Evolutionary conservation across 2,329 filamentous ascomycete genomes (phyloP), one percentile per base, ranked within the genome.

Genomic region (Raffaelea albimanens): DNA sequence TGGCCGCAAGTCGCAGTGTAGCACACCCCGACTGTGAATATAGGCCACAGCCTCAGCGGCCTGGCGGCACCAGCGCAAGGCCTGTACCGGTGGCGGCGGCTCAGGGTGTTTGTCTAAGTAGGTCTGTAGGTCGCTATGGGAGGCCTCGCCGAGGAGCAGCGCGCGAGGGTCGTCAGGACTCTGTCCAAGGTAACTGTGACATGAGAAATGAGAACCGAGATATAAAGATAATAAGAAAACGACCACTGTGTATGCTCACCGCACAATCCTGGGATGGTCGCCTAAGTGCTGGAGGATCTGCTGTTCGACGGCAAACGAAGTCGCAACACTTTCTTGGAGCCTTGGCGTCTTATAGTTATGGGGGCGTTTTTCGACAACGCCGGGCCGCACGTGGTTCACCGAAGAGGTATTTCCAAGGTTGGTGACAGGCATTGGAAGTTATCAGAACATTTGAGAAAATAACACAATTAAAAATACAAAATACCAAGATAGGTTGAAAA

Each of bases 291-390:
- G 43, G 29, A 44, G 43, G 31, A 44, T 44, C 31, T 44, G 43
- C 43, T 31, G 43, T 36, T 44, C 43, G 31, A 36, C 43, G 31
- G 43, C n/a, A 44, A 44, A 44, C 31, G 29, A 44, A 44, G n/a
- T 44, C 18, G 11, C 43, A 23, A 44, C 29, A 23, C 43, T 36
- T 44, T 44, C 21, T 44, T 36, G 29, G 13, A 41, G 40, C 40
- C 8, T 41, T 20, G 40, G 40, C 5, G 11, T 10, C 40, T 41
- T 21, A 22, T 21, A 41, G 18, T 41, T 22, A 29, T 44, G 42
- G 18, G 42, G 42, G 3, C 25, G 11, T 34, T 44, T 44, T 34
- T 44, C 40, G 40, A 41, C 40, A 19, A 41, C 20, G 20, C 40
- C 40, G n/a, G 14, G 40, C 21, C 14, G 40, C 18, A 41, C 40